Percentiles rank a stretch among this genome's conserved stretches.
phyloP scores from a whole-genome alignment of 2,329 filamentous ascomycete species.

The Rutstroemia sp. region DNA sequence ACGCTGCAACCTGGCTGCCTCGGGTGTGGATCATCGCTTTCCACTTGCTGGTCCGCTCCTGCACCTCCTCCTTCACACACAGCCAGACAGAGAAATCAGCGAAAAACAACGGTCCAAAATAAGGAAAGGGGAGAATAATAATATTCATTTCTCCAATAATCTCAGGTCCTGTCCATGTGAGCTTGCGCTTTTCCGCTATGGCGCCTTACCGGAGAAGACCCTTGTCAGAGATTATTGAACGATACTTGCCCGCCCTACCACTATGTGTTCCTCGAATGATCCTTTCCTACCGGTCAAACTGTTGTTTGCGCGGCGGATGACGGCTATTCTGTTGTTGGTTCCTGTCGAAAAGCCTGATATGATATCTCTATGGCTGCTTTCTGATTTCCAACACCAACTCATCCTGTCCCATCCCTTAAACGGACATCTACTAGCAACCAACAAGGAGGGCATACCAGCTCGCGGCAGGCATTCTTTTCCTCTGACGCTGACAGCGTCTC shows the following conservation, averaged over 20 bases:
- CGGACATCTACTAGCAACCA: conserved; percentile 14
- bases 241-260: conserved; percentile 20
- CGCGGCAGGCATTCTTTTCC: conserved; percentile 15
- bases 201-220: conserved; percentile 13
- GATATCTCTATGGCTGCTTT: conserved; percentile 18
- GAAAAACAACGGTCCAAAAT: neutral
- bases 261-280: conserved; percentile 18
- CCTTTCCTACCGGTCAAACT: conserved; percentile 8
- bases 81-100: neutral
- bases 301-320: conserved; percentile 16
- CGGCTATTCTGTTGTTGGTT: conserved; percentile 16
- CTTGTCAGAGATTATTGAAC: conserved; percentile 15
- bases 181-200: conserved; percentile 15
- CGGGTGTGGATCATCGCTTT: neutral
- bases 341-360: conserved; percentile 16
- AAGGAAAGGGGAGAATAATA: neutral
- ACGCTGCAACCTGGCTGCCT: neutral
- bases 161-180: conserved; percentile 22
- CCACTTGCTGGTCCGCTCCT: neutral
- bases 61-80: neutral
- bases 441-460: conserved; percentile 21
- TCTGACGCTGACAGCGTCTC: conserved; percentile 6
- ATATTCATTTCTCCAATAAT: conserved; percentile 3
- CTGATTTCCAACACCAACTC: conserved; percentile 16
- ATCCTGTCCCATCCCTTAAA: conserved; percentile 18